phyloP scores from a whole-genome alignment of 257 asterid genomes.

The Nicotiana noctiflora region DNA sequence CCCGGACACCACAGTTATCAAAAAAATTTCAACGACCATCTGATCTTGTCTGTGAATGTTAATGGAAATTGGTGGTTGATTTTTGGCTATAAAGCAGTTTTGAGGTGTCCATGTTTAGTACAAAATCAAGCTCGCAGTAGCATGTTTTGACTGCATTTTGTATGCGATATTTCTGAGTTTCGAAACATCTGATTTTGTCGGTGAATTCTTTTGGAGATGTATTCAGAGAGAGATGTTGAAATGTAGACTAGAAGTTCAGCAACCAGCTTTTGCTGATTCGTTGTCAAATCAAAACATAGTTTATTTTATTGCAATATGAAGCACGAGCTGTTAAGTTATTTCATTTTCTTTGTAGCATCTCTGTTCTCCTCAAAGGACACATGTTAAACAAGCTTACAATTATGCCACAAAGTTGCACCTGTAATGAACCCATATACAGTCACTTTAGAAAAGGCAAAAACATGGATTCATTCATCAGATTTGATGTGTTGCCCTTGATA shows the following conservation, averaged over 20 bases:
- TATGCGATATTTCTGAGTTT: background rate
- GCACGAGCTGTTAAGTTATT: background rate
- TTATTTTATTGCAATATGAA: background rate
- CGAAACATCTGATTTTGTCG: background rate
- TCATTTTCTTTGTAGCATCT: background rate
- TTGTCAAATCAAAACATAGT: background rate
- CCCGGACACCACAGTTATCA: too few species aligned
- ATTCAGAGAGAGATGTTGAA: background rate
- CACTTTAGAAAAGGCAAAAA: background rate
- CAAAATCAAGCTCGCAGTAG: background rate
- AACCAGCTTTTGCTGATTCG: background rate
- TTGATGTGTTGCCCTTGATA: background rate
- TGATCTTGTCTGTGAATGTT: conserved; percentile 5
- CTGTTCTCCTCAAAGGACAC: conserved; percentile 3
- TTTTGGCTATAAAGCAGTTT: background rate
- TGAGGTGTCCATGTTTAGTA: background rate
- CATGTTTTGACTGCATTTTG: conserved; percentile 1
- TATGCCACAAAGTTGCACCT: background rate
- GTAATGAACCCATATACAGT: background rate
- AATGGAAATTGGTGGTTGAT: background rate
- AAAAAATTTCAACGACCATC: background rate
- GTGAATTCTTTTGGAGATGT: background rate
- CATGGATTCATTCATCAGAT: conserved; percentile 5
- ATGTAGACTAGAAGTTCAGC: background rate
- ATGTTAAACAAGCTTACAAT: background rate